Conservation (phyloP, 768 basidiomycete genomes). For the Cystofilobasidium ferigula region DNA sequence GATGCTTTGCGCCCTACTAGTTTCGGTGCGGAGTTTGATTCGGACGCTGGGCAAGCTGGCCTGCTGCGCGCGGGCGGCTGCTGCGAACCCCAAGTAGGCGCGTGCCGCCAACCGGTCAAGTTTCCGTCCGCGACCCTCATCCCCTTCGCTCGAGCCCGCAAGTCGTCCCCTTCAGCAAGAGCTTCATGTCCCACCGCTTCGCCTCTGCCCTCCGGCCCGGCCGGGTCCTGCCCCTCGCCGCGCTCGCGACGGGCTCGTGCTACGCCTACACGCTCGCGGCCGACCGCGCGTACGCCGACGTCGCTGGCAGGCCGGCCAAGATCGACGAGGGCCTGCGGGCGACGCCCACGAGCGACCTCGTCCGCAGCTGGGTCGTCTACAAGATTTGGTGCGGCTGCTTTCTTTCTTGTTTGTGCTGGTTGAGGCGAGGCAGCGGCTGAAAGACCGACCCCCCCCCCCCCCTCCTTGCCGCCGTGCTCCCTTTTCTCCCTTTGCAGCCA, state of each 20-base stretch:
- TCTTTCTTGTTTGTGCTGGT: neutral
- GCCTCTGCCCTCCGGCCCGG: neutral
- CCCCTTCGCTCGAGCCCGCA: no score
- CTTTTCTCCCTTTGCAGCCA: constrained; percentile 10
- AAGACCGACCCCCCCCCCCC: no score
- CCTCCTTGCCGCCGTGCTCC: neutral
- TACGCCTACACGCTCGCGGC: neutral
- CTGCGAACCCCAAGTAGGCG: no score
- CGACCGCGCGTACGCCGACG: constrained; percentile 7
- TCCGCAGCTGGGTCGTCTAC: constrained; percentile 19
- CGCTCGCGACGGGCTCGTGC: neutral
- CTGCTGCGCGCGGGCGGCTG: no score
- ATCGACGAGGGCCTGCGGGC: neutral
- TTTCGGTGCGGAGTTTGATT: no score
- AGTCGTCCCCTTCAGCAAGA: no score
- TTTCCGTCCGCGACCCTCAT: no score
- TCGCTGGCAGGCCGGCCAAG: neutral
- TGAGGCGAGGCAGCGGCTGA: neutral
- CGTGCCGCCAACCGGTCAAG: no score
- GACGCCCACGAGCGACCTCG: constrained; percentile 1
- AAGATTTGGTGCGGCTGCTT: constrained; percentile 4
- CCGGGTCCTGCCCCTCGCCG: neutral
- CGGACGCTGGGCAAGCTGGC: no score
- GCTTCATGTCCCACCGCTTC: constrained; percentile 11
- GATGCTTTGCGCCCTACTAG: no score